phyloP scores from a whole-genome alignment of 257 asterid genomes.

The Orobanche coerulescens region DNA sequence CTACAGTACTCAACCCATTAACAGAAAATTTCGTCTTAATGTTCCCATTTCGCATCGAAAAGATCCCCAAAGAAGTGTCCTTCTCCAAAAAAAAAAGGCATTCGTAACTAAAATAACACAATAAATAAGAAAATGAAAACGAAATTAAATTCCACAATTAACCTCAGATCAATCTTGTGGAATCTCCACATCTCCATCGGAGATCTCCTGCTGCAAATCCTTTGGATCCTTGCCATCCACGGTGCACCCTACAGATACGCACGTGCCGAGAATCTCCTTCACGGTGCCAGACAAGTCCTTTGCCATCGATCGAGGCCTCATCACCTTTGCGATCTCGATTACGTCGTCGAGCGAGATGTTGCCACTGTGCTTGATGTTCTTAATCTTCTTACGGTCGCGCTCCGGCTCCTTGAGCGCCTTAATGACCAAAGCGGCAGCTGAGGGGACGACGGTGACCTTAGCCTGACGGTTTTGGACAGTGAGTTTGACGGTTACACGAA shows the following conservation, averaged over 20 bases:
- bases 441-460: constrained; percentile 11
- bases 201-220: constrained; percentile 1
- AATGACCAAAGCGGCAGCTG: constrained; percentile 4
- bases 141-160: not conserved
- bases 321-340: constrained; percentile 2
- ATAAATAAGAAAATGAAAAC: not conserved
- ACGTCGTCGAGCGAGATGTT: not conserved
- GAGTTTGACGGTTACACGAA: constrained; percentile 1
- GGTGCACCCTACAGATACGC: constrained; percentile 7
- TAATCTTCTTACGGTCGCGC: constrained; percentile 7
- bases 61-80: too few relatives aligned
- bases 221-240: not conserved
- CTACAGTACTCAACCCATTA: too few relatives aligned
- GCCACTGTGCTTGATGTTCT: constrained; percentile 4
- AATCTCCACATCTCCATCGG: constrained; percentile 1
- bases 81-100: too few relatives aligned
- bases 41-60: too few relatives aligned
- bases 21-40: too few relatives aligned
- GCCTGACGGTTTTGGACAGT: constrained; percentile 7
- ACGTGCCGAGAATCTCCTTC: constrained; percentile 8
- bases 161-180: not conserved
- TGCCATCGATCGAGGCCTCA: not conserved
- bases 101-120: too few relatives aligned
- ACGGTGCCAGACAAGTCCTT: not conserved
- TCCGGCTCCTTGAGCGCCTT: constrained; percentile 6